Evolutionary conservation across 768 basidiomycete genomes (phyloP).

Genomic region (Tricholoma saponaceum): DNA sequence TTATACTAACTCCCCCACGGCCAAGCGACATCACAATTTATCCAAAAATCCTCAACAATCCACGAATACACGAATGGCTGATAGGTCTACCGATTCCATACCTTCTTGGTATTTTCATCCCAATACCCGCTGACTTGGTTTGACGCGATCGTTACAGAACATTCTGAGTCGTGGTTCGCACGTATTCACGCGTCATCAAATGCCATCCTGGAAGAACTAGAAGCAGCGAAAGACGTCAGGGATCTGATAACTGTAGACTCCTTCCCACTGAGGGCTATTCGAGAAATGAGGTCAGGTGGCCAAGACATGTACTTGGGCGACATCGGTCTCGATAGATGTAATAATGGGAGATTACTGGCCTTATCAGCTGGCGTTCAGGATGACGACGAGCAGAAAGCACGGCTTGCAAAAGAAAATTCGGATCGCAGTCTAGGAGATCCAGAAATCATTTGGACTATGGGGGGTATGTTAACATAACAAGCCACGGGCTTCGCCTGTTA

Average conservation of each 20-base stretch:
- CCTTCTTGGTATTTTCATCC: conserved; percentile 20
- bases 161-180: background rate
- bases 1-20: background rate
- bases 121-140: conserved; percentile 8
- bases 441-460: conserved; percentile 45
- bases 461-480: conserved; percentile 31
- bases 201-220: conserved; percentile 16
- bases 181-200: background rate
- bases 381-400: conserved; percentile 23
- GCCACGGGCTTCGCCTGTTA: background rate
- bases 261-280: conserved; percentile 40
- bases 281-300: conserved; percentile 35
- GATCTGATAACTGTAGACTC: conserved; percentile 28
- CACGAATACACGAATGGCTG: background rate
- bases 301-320: conserved; percentile 27
- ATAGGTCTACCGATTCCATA: conserved; percentile 46
- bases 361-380: background rate
- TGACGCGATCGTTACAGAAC: background rate
- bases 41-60: background rate
- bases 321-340: conserved; percentile 24
- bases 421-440: conserved; percentile 37
- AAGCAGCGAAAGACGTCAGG: conserved; percentile 17
- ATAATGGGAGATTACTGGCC: conserved; percentile 18
- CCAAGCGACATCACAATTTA: background rate
- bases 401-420: conserved; percentile 32